Evolutionary conservation across 495 filamentous ascomycete genomes (phyloP).

Genomic region (Podospora didyma): DNA sequence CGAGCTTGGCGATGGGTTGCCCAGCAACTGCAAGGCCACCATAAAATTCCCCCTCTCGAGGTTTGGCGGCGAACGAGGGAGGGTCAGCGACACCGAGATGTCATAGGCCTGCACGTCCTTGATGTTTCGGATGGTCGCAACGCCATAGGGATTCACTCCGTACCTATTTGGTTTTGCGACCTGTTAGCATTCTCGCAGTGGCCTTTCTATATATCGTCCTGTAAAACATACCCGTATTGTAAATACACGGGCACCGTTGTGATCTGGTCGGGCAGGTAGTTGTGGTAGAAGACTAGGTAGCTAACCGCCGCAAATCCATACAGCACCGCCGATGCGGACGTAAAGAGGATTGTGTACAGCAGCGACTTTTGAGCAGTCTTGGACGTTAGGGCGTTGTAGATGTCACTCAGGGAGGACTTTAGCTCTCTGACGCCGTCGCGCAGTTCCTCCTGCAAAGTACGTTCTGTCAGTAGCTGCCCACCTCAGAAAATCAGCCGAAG

Average conservation of each 20-base stretch:
- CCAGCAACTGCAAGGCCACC: conserved; percentile 68
- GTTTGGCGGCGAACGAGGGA: conserved; percentile 61
- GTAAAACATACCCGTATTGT: conserved; percentile 66
- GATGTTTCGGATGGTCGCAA: conserved; percentile 38
- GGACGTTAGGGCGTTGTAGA: conserved; percentile 43
- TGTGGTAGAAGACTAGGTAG: conserved; percentile 76
- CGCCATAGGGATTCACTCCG: conserved; percentile 49
- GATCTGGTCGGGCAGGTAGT: conserved; percentile 70
- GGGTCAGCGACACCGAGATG: conserved; percentile 51
- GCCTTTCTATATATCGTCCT: no score
- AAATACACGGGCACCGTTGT: conserved; percentile 66
- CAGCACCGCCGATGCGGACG: conserved; percentile 38
- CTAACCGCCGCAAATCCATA: conserved; percentile 59
- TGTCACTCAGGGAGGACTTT: no score
- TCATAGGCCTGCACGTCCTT: conserved; percentile 59
- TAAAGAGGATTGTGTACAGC: conserved; percentile 49
- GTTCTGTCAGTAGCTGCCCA: no score
- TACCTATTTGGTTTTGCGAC: conserved; percentile 22
- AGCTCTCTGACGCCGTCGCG: no score
- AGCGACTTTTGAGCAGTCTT: conserved; percentile 67
- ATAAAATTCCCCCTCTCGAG: conserved; percentile 81
- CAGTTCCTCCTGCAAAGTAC: no score
- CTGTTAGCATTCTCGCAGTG: no score
- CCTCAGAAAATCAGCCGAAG: no score
- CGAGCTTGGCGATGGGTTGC: neutral